phyloP scores from a whole-genome alignment of 2,329 filamentous ascomycete species.

The Aphanoascus verrucosus region DNA sequence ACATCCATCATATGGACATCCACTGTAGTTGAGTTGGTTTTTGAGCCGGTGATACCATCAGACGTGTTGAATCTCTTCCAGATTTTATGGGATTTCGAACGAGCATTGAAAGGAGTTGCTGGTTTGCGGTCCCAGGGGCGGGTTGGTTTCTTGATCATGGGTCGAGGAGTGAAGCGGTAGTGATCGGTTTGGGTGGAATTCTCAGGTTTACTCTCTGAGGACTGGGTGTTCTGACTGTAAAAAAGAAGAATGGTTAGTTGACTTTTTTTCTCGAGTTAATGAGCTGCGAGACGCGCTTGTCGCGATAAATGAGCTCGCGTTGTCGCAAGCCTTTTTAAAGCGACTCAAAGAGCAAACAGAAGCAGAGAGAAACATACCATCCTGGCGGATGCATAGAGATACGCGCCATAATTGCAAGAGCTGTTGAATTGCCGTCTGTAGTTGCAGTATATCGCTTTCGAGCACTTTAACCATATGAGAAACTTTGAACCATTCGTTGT shows the following conservation, averaged over 20 bases:
- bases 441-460: neutral
- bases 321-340: neutral
- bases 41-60: conserved; percentile 6
- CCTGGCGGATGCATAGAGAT: neutral
- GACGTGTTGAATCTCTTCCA: conserved; percentile 37
- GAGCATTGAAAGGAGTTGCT: conserved; percentile 31
- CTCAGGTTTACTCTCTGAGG: neutral
- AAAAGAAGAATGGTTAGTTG: neutral
- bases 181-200: conserved; percentile 13
- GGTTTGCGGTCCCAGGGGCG: conserved; percentile 39
- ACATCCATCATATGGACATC: conserved; percentile 12
- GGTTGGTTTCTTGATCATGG: conserved; percentile 25
- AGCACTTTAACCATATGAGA: neutral
- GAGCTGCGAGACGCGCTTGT: neutral
- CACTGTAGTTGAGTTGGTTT: conserved; percentile 15
- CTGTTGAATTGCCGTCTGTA: neutral
- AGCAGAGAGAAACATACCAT: conserved; percentile 2
- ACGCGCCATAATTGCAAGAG: neutral
- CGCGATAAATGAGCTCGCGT: neutral
- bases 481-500: neutral
- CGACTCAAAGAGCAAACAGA: too few relatives aligned
- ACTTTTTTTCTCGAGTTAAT: neutral
- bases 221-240: neutral
- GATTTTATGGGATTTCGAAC: conserved; percentile 35
- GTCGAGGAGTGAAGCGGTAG: conserved; percentile 35